Evolutionary conservation across 1,139 yeast genomes (phyloP).

Genomic region (Meyerozyma guilliermondii): DNA sequence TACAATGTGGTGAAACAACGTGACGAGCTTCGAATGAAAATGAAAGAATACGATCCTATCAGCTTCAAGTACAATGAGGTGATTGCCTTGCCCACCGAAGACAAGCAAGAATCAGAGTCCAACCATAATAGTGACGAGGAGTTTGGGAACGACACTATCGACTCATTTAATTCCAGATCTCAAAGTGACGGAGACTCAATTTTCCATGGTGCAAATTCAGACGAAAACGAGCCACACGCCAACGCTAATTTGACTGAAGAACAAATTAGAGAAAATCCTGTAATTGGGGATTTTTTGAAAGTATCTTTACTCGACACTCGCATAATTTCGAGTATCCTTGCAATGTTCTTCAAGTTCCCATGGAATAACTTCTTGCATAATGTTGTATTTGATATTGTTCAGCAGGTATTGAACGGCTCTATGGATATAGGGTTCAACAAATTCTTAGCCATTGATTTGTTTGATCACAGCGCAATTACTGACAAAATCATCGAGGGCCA

Average conservation of each 20-base stretch:
- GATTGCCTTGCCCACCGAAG: constrained; percentile 27
- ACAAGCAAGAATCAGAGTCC: background rate
- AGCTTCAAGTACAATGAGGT: constrained; percentile 46
- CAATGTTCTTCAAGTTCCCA: constrained; percentile 88
- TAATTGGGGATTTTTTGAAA: constrained; percentile 86
- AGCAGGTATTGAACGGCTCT: constrained; percentile 91
- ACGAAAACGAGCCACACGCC: constrained; percentile 32
- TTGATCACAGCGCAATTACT: constrained; percentile 74
- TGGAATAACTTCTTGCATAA: constrained; percentile 98
- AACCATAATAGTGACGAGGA: constrained; percentile 14
- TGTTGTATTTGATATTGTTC: constrained; percentile 95
- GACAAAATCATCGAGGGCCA: constrained; percentile 64
- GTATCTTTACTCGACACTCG: constrained; percentile 80
- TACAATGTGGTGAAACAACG: constrained; percentile 73
- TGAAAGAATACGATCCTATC: constrained; percentile 43
- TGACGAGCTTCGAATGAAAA: constrained; percentile 17
- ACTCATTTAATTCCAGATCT: constrained; percentile 39
- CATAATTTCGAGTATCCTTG: constrained; percentile 69
- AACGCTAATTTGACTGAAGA: constrained; percentile 51
- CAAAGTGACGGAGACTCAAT: constrained; percentile 22
- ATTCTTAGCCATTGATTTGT: constrained; percentile 80
- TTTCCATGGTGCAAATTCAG: constrained; percentile 23
- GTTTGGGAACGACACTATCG: constrained; percentile 39
- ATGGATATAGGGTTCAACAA: constrained; percentile 84
- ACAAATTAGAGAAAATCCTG: constrained; percentile 63